Evolutionary conservation across 345 rosid species (phyloP).

Genomic region (Sapria himalayana): DNA sequence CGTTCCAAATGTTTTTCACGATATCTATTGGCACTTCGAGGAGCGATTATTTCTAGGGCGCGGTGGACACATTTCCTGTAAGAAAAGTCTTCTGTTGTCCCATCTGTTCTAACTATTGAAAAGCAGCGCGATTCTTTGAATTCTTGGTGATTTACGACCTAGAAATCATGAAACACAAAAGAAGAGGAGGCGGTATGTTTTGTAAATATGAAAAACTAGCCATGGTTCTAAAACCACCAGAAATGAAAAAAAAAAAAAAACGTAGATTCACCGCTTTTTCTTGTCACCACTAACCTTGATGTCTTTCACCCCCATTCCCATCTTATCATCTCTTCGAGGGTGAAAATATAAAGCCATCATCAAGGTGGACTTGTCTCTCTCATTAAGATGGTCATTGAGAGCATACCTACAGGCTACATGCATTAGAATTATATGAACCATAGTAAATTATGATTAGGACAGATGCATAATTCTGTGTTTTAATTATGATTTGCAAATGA

Average conservation of each 20-base stretch:
- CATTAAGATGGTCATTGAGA: conserved; percentile 30
- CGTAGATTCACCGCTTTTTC: no score
- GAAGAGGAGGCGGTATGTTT: no score
- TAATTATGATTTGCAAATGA: no score
- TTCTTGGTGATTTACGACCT: conserved; percentile 51
- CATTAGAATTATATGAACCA: no score
- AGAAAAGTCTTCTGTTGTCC: conserved; percentile 60
- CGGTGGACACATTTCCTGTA: conserved; percentile 59
- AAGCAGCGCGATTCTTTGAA: conserved; percentile 46
- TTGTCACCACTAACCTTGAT: no score
- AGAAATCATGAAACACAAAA: background rate
- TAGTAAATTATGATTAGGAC: no score
- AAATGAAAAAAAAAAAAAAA: no score
- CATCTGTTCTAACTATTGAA: conserved; percentile 43
- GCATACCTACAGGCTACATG: conserved; percentile 39
- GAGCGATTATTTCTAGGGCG: conserved; percentile 60
- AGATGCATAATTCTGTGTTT: no score
- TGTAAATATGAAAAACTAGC: no score
- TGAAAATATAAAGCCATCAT: conserved; percentile 47
- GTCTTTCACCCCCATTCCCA: conserved; percentile 42
- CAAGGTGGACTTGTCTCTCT: conserved; percentile 23
- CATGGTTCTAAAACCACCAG: no score
- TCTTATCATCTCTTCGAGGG: conserved; percentile 52
- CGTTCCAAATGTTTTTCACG: conserved; percentile 16
- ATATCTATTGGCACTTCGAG: conserved; percentile 26